Evolutionary conservation across 768 basidiomycete genomes (phyloP).

Genomic region (Phanerochaete sordida): DNA sequence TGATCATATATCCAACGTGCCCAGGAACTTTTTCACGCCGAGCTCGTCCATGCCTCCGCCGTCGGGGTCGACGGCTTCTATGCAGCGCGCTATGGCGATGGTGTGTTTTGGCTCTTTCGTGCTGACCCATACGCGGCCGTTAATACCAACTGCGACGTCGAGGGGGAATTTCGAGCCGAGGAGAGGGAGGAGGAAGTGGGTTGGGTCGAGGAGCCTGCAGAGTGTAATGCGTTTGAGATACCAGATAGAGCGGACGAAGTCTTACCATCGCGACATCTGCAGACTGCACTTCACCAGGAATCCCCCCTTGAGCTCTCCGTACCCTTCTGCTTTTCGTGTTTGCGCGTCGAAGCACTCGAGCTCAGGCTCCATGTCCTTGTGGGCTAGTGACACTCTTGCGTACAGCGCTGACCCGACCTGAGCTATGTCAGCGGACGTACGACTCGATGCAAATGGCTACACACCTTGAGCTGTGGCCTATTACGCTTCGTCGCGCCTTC

Average conservation of each 20-base stretch:
- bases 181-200: slow-evolving; percentile 77
- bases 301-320: slow-evolving; percentile 90
- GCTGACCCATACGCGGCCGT: slow-evolving; percentile 89
- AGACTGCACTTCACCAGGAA: slow-evolving; percentile 80
- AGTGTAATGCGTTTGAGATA: neutral
- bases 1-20: slow-evolving; percentile 38
- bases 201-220: slow-evolving; percentile 70
- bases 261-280: slow-evolving; percentile 83
- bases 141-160: slow-evolving; percentile 86
- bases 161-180: slow-evolving; percentile 82
- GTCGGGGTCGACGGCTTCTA: slow-evolving; percentile 79
- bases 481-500: slow-evolving; percentile 95
- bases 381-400: slow-evolving; percentile 88
- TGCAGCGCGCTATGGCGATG: slow-evolving; percentile 72
- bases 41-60: slow-evolving; percentile 58
- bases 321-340: slow-evolving; percentile 88
- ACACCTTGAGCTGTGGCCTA: slow-evolving; percentile 88
- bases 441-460: neutral
- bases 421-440: slow-evolving; percentile 6
- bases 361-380: slow-evolving; percentile 98
- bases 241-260: slow-evolving; percentile 4
- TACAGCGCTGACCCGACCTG: slow-evolving; percentile 91
- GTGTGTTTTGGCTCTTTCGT: slow-evolving; percentile 70
- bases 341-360: slow-evolving; percentile 95
- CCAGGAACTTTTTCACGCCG: slow-evolving; percentile 50